Evolutionary conservation across 257 asterid genomes (phyloP), one percentile per base, ranked within the genome.

Genomic region (Nemophila menziesii): DNA sequence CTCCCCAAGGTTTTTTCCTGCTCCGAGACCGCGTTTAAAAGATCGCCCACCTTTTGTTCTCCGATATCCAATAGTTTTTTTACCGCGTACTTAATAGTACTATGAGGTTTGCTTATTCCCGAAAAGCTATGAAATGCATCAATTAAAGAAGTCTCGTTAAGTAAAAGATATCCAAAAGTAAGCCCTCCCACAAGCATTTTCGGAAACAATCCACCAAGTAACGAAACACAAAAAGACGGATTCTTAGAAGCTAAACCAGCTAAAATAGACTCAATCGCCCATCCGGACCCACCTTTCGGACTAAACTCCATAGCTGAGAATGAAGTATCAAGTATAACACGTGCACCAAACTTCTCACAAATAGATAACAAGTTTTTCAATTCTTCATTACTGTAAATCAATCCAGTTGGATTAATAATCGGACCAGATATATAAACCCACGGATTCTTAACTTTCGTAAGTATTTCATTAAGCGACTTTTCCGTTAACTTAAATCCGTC

Each of bases 391-490:
- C 77, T 74, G 79, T 90, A 90, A 14, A 81, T 50, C 63, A 65
- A 63, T 44, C 99, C 96, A 2, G 94, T 85, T 18, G 96, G 96
- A 39, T 52, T 78, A 59, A 79, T 63, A 40, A 94, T 81, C 44
- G 99, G 96, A 43, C 99, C 96, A 20, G 92, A 81, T 49, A 90
- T 74, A 58, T 81, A 90, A 55, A 90, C 46, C 99, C 99, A 90
- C 18, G 99, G 94, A 33, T 70, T 81, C 2, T 63, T 59, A 20
- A 77, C 55, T 13, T 61, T 64, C 51, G 62, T 65, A 54, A 90
- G 48, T 38, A 74, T 70, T 52, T 42, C 56, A 20, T 51, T 41
- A 39, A 90, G 87, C 27, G 79, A 52, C 58, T 79, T 66, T 40
- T 78, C 79, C 0, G 81, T 79, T 58, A 79, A 54, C 66, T 79